phyloP scores from a whole-genome alignment of 352 stramenopile genomes.

The Peronospora farinosa region DNA sequence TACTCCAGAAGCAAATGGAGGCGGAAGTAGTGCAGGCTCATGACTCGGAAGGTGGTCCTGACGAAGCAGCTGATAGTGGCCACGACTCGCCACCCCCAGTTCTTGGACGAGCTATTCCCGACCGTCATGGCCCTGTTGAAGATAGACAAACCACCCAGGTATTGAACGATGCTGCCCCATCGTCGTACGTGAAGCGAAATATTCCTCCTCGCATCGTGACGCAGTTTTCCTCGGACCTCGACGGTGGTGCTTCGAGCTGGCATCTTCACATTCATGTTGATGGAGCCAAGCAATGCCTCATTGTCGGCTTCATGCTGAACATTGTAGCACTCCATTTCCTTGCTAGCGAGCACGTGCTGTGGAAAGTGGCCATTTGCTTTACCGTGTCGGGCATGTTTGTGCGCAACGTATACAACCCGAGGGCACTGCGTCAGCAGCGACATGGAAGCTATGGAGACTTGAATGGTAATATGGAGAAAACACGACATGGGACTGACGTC shows the following conservation, averaged over 20 bases:
- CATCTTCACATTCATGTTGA: conserved; percentile 50
- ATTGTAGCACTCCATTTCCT: conserved; percentile 64
- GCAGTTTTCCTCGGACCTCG: conserved; percentile 20
- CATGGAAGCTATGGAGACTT: conserved; percentile 7
- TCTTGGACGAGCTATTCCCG: conserved; percentile 5
- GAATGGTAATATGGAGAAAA: conserved; percentile 12
- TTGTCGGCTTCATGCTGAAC: conserved; percentile 72
- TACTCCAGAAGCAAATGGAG: conserved; percentile 51
- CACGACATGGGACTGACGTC: conserved; percentile 26
- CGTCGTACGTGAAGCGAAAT: conserved; percentile 15
- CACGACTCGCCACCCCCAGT: conserved; percentile 9
- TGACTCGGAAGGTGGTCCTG: conserved; percentile 8
- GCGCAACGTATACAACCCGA: conserved; percentile 52
- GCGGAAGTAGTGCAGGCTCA: conserved; percentile 18
- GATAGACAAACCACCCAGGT: not conserved
- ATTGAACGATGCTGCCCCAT: not conserved
- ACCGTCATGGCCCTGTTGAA: not conserved
- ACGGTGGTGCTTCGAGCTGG: conserved; percentile 36
- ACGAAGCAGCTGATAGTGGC: conserved; percentile 6
- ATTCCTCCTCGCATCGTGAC: conserved; percentile 37
- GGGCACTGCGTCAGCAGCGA: conserved; percentile 9
- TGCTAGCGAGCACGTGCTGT: conserved; percentile 59
- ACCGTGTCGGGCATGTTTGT: conserved; percentile 42
- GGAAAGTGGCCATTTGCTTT: conserved; percentile 54
- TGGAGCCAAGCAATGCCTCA: conserved; percentile 65